Percentiles rank a stretch among this genome's conserved stretches.
Evolutionary conservation across 495 filamentous ascomycete species (phyloP).

Genomic region (Xylaria bambusicola): DNA sequence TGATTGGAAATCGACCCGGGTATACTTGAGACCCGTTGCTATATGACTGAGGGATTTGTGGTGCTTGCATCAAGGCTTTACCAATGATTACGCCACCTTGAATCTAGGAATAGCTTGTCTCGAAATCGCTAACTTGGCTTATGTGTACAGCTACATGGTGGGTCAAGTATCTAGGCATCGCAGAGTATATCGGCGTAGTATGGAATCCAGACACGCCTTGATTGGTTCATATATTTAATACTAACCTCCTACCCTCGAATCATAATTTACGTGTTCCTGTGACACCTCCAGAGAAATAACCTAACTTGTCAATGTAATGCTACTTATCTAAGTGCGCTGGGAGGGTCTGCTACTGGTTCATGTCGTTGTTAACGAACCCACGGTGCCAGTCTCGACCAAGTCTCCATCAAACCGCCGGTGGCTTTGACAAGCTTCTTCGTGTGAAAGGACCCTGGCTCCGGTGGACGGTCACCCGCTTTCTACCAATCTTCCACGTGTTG

Average conservation of each 20-base stretch:
- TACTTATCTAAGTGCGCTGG: neutral
- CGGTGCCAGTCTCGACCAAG: no score
- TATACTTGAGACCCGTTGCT: neutral
- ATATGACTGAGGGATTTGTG: neutral
- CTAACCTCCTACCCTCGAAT: neutral
- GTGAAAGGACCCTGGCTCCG: neutral
- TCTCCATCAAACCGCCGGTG: no score
- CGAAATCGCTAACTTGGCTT: neutral
- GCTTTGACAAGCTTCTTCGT: neutral
- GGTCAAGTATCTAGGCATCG: neutral
- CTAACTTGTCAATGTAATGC: neutral
- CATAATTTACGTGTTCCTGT: neutral
- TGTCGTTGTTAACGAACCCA: neutral
- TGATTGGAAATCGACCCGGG: neutral
- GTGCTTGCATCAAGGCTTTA: neutral
- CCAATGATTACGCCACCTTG: neutral
- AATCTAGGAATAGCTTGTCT: neutral
- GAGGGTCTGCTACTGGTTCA: neutral
- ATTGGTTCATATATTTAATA: neutral
- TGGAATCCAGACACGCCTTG: neutral
- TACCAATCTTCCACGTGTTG: neutral
- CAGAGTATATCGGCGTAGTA: neutral
- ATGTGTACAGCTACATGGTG: neutral
- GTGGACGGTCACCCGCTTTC: neutral
- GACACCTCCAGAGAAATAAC: neutral